Percentiles rank a stretch among this genome's conserved stretches.
phyloP scores from a whole-genome alignment of 2,329 filamentous ascomycete genomes.

The Hypoxylon sp. region DNA sequence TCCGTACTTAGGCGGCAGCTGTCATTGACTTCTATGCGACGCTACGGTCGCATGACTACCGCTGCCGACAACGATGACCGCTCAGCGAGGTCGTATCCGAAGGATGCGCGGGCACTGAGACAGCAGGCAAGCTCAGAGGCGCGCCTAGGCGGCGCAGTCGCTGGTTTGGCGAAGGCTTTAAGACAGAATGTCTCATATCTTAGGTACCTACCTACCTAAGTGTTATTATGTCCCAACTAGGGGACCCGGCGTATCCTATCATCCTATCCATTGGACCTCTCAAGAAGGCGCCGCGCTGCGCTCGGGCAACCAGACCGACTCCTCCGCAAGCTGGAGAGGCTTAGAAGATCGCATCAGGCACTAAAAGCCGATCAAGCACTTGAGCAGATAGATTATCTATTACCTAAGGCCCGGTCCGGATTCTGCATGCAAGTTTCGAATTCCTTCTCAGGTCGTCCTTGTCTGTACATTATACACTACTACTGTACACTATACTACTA shows the following conservation, averaged over 20 bases:
- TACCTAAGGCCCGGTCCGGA: constrained; percentile 13
- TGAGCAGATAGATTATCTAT: background rate
- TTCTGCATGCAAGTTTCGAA: constrained; percentile 12
- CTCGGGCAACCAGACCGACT: constrained; percentile 23
- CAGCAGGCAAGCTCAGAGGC: constrained; percentile 22
- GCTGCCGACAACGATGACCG: constrained; percentile 29
- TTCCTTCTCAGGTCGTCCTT: constrained; percentile 19
- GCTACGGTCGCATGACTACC: constrained; percentile 38
- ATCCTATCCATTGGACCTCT: constrained; percentile 7
- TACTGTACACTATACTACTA: background rate
- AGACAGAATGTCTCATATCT: constrained; percentile 34
- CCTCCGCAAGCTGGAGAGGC: background rate
- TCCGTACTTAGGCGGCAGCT: constrained; percentile 26
- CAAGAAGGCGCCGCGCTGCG: constrained; percentile 9
- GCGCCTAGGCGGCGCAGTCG: constrained; percentile 39
- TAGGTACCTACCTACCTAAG: background rate
- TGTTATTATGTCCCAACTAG: constrained; percentile 17
- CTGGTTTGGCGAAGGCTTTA: constrained; percentile 13
- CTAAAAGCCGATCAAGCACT: constrained; percentile 1
- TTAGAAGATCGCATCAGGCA: background rate
- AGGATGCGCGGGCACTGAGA: constrained; percentile 38
- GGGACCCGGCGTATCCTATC: background rate
- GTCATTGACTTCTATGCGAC: constrained; percentile 18
- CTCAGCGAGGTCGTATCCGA: constrained; percentile 25
- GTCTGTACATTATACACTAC: background rate